Evolutionary conservation across 1,139 yeast species (phyloP).

Genomic region (Yamadazyma atlantica): DNA sequence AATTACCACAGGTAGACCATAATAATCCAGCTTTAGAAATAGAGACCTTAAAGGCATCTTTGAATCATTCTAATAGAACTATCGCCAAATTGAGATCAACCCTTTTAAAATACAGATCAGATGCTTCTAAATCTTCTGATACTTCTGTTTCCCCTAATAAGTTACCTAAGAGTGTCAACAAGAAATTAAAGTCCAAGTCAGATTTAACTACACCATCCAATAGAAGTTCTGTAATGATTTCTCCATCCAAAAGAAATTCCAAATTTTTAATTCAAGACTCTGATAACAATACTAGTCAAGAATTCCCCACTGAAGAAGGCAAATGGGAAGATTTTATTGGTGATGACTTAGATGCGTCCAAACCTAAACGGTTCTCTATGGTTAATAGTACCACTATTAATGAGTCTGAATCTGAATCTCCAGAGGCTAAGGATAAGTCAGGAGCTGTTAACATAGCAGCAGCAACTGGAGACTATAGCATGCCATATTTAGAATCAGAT

Average conservation of each 20-base stretch:
- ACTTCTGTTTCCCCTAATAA: constrained; percentile 14
- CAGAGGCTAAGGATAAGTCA: constrained; percentile 13
- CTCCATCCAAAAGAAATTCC: constrained; percentile 40
- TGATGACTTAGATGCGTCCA: constrained; percentile 26
- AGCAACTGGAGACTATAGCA: constrained; percentile 17
- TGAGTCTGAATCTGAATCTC: constrained; percentile 21
- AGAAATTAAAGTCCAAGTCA: constrained; percentile 21
- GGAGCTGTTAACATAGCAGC: constrained; percentile 9
- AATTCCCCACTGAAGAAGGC: constrained; percentile 23
- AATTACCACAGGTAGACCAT: constrained; percentile 37
- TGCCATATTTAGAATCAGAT: constrained; percentile 35
- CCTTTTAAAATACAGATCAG: constrained; percentile 40
- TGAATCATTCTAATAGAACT: constrained; percentile 64
- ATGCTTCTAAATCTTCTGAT: constrained; percentile 5
- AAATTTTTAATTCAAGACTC: constrained; percentile 31
- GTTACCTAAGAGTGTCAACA: constrained; percentile 13
- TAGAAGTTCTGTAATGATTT: constrained; percentile 23
- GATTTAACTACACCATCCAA: constrained; percentile 16
- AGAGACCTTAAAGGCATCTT: constrained; percentile 66
- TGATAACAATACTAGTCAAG: constrained; percentile 14
- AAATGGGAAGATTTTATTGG: constrained; percentile 47
- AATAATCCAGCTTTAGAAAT: constrained; percentile 57
- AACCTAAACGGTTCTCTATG: constrained; percentile 19
- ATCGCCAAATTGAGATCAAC: constrained; percentile 55
- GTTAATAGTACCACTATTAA: constrained; percentile 14